A percentile compares a stretch with the other conserved stretches of the same genome.
Conservation (phyloP, 2,329 filamentous ascomycete species). For the Macrophomina phaseolina region DNA sequence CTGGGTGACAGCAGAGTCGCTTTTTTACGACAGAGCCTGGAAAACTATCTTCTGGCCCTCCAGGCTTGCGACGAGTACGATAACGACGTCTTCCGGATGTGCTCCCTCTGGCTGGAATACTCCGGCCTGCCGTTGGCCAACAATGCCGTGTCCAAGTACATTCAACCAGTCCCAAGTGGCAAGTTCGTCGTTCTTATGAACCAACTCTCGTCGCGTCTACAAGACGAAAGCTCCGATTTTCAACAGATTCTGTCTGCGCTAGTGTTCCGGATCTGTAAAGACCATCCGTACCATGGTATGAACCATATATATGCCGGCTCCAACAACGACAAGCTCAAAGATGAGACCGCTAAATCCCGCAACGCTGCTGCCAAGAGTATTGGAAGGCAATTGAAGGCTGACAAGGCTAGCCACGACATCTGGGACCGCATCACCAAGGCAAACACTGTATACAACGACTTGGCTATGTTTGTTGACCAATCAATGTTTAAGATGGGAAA, state of each 20-base stretch:
- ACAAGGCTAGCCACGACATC: constrained; percentile 59
- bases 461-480: constrained; percentile 70
- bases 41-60: constrained; percentile 90
- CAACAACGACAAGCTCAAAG: constrained; percentile 67
- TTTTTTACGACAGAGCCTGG: constrained; percentile 85
- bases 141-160: constrained; percentile 71
- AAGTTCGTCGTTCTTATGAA: constrained; percentile 96
- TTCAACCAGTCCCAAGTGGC: constrained; percentile 78
- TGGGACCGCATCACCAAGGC: constrained; percentile 78
- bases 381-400: constrained; percentile 62
- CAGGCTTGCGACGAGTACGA: constrained; percentile 86
- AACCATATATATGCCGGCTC: constrained; percentile 92
- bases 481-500: constrained; percentile 70
- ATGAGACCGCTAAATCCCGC: constrained; percentile 75
- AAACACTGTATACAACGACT: constrained; percentile 67
- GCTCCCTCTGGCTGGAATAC: constrained; percentile 90
- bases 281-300: constrained; percentile 97
- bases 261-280: constrained; percentile 81
- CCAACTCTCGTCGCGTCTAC: constrained; percentile 90
- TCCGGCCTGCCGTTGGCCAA: constrained; percentile 79
- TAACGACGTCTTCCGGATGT: constrained; percentile 88
- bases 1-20: constrained; percentile 77
- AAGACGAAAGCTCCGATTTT: constrained; percentile 72
- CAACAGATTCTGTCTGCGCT: constrained; percentile 76
- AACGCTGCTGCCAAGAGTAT: constrained; percentile 75